Conservation (phyloP, 257 asterid species). For the Forsythia viridissima region DNA sequence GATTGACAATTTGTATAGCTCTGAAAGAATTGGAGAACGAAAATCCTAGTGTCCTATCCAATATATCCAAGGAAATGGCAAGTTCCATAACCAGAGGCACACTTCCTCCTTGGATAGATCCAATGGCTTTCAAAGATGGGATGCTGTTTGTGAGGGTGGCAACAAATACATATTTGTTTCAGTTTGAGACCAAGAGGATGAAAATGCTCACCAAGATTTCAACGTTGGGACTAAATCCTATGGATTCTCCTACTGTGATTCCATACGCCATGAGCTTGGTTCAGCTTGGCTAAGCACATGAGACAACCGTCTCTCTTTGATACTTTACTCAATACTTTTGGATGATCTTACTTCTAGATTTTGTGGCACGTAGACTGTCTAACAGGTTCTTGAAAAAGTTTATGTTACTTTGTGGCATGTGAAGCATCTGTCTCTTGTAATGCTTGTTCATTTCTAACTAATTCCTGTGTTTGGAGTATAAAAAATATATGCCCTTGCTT, state of each 20-base stretch:
- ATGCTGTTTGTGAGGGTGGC: conserved; percentile 47
- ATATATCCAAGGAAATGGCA: conserved; percentile 33
- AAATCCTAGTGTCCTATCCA: conserved; percentile 26
- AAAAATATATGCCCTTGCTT: no score
- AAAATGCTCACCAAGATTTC: conserved; percentile 37
- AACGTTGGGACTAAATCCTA: conserved; percentile 43
- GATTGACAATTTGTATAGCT: conserved; percentile 25
- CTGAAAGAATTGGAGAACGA: conserved; percentile 43
- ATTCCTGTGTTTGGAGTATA: not conserved
- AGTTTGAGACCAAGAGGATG: conserved; percentile 51
- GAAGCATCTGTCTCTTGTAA: not conserved
- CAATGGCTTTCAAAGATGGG: conserved; percentile 55
- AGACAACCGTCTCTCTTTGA: not conserved
- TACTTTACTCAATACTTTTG: not conserved
- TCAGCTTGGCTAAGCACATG: conserved; percentile 37
- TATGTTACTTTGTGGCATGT: not conserved
- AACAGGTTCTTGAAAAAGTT: not conserved
- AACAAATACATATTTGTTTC: conserved; percentile 26
- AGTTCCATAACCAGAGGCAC: not conserved
- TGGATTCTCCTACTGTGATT: conserved; percentile 49
- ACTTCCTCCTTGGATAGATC: conserved; percentile 41
- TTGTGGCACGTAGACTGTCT: not conserved
- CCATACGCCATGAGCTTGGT: conserved; percentile 66
- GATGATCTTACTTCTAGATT: not conserved
- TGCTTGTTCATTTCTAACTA: not conserved